These are phyloP conservation scores for Arabidopsis suecica DNA, from an alignment of 345 rosid species.

Conservation along the genomic window DNA sequence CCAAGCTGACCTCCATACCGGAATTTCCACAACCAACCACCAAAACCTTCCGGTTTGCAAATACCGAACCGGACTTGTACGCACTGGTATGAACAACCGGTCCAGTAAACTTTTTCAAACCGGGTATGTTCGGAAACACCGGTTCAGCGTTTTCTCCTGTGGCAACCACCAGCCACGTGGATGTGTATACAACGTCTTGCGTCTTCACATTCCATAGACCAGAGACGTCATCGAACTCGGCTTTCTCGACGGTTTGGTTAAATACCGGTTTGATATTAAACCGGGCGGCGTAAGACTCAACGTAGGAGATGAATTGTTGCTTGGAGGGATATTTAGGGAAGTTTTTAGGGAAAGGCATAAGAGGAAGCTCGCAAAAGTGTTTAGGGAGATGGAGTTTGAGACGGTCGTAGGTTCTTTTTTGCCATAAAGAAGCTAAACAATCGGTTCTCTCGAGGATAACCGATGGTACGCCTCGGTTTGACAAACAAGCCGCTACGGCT, in stretches of 20 bases:
- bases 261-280: slow-evolving; percentile 70
- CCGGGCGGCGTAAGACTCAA: slow-evolving; percentile 69
- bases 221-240: slow-evolving; percentile 55
- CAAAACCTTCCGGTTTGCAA: slow-evolving; percentile 59
- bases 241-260: slow-evolving; percentile 61
- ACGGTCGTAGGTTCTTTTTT: slow-evolving; percentile 75
- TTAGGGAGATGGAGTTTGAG: slow-evolving; percentile 92
- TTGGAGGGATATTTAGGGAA: slow-evolving; percentile 85
- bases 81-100: slow-evolving; percentile 63
- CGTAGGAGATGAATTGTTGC: slow-evolving; percentile 70
- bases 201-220: slow-evolving; percentile 75
- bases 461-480: slow-evolving; percentile 63
- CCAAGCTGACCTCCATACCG: slow-evolving; percentile 92
- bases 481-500: slow-evolving; percentile 77
- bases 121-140: slow-evolving; percentile 61
- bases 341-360: slow-evolving; percentile 61
- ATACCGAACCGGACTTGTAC: slow-evolving; percentile 69
- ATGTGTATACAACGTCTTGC: slow-evolving; percentile 56
- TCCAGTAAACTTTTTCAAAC: slow-evolving; percentile 58
- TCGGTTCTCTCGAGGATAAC: slow-evolving; percentile 74
- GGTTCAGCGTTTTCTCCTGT: slow-evolving; percentile 94
- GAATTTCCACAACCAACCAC: slow-evolving; percentile 92
- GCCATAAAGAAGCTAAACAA: slow-evolving; percentile 91
- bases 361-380: slow-evolving; percentile 81
- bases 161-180: slow-evolving; percentile 77